phyloP scores from a whole-genome alignment of 2,329 filamentous ascomycete species.

The Hirsutella thompsonii region DNA sequence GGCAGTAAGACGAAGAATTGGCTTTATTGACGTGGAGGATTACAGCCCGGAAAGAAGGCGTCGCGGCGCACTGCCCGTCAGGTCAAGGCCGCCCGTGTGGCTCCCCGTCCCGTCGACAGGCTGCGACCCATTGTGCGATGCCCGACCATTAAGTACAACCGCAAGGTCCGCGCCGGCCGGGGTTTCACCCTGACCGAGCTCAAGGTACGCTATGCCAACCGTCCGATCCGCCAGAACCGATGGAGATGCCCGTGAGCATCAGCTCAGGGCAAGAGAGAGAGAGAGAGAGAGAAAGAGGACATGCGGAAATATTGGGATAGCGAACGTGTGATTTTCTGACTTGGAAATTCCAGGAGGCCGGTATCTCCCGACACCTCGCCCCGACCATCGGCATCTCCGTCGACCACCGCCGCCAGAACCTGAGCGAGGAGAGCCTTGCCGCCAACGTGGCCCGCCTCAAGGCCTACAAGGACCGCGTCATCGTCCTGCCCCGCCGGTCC shows the following conservation, averaged over 20 bases:
- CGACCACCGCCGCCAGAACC: slow-evolving; percentile 93
- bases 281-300: too few relatives aligned
- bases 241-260: too few relatives aligned
- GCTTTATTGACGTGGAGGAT: slow-evolving; percentile 9
- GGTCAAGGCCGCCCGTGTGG: slow-evolving; percentile 88
- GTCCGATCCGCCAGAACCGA: too few relatives aligned
- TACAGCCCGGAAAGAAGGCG: slow-evolving; percentile 88
- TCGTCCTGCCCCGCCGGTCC: slow-evolving; percentile 92
- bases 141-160: slow-evolving; percentile 99
- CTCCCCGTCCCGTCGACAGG: slow-evolving; percentile 94
- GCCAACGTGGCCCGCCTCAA: slow-evolving; percentile 95
- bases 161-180: slow-evolving; percentile 88
- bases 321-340: neutral
- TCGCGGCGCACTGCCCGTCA: slow-evolving; percentile 82
- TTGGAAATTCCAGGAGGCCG: slow-evolving; percentile 60
- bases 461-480: slow-evolving; percentile 91
- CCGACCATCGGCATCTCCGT: slow-evolving; percentile 95
- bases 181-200: slow-evolving; percentile 96
- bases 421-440: slow-evolving; percentile 87
- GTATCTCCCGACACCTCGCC: slow-evolving; percentile 87
- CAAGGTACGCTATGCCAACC: slow-evolving; percentile 56
- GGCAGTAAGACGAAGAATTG: slow-evolving; percentile 14
- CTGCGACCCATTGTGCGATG: slow-evolving; percentile 93
- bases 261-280: too few relatives aligned
- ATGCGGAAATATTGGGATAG: neutral